phyloP scores from a whole-genome alignment of 169 alveolate genomes.

The Besnoitia besnoiti region DNA sequence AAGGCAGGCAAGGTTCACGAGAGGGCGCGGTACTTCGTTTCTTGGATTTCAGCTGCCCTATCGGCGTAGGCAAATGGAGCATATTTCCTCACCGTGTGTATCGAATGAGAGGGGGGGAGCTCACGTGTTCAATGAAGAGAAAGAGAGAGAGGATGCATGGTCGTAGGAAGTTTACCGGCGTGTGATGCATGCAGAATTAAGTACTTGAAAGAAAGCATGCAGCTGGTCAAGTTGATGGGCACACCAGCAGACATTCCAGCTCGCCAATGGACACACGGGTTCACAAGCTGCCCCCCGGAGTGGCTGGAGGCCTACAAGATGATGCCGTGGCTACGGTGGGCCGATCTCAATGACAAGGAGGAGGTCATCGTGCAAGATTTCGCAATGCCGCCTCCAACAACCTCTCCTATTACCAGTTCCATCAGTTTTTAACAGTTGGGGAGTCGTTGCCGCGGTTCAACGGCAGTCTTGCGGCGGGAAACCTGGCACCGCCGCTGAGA shows the following conservation, averaged over 20 bases:
- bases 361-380: constrained; percentile 22
- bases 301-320: constrained; percentile 41
- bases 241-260: constrained; percentile 38
- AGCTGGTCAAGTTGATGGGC: constrained; percentile 36
- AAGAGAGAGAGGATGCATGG: too few relatives aligned
- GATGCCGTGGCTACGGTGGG: constrained; percentile 37
- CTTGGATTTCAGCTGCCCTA: too few relatives aligned
- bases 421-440: not conserved
- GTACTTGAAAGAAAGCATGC: constrained; percentile 3
- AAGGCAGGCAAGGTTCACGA: too few relatives aligned
- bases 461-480: too few relatives aligned
- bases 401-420: not conserved
- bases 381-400: not conserved
- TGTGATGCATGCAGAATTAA: constrained; percentile 19
- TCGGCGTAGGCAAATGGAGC: too few relatives aligned
- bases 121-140: too few relatives aligned
- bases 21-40: too few relatives aligned
- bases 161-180: too few relatives aligned
- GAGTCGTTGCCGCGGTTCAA: too few relatives aligned
- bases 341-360: not conserved
- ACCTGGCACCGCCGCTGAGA: too few relatives aligned
- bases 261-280: constrained; percentile 37
- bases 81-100: too few relatives aligned
- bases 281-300: constrained; percentile 32
- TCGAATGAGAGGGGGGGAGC: too few relatives aligned